A percentile compares a stretch with the other conserved stretches of the same genome.
These are phyloP conservation scores for Marchantia paleacea DNA, from an alignment of 225 moss, liverwort and hornwort genomes.

Conservation along the genomic window DNA sequence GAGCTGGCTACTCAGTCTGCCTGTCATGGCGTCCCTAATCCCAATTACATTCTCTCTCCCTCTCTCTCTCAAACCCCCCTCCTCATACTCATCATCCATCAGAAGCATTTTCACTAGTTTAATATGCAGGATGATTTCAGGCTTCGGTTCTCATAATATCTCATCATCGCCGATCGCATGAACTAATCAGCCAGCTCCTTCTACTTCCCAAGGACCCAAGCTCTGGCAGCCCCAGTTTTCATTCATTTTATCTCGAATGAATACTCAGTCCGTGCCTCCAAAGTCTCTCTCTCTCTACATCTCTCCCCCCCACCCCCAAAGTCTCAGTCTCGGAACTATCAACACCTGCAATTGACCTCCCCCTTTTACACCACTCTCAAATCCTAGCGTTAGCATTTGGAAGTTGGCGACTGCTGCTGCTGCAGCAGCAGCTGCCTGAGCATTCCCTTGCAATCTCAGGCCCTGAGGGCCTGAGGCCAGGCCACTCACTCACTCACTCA, in stretches of 20 bases:
- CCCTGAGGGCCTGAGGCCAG: no score
- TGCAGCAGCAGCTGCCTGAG: no score
- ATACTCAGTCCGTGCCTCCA: neutral
- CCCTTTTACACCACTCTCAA: no score
- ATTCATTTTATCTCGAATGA: neutral
- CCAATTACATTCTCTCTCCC: slow-evolving; percentile 1
- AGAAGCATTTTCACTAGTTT: neutral
- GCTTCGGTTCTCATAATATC: neutral
- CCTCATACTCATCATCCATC: neutral
- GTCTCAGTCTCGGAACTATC: no score
- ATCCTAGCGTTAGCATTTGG: no score
- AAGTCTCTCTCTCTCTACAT: neutral
- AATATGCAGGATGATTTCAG: no score
- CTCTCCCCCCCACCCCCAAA: neutral
- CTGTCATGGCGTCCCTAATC: neutral
- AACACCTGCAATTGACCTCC: no score
- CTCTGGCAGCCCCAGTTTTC: neutral
- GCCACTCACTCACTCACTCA: no score
- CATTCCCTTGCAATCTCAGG: no score
- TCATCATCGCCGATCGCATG: neutral
- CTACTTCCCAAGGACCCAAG: neutral
- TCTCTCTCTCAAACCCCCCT: neutral
- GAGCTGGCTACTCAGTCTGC: neutral
- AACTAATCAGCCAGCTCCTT: neutral
- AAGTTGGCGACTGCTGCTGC: no score